These are phyloP conservation scores for Saxophila tyrrhenica DNA, from an alignment of 495 filamentous ascomycete species.

Conservation along the genomic window DNA sequence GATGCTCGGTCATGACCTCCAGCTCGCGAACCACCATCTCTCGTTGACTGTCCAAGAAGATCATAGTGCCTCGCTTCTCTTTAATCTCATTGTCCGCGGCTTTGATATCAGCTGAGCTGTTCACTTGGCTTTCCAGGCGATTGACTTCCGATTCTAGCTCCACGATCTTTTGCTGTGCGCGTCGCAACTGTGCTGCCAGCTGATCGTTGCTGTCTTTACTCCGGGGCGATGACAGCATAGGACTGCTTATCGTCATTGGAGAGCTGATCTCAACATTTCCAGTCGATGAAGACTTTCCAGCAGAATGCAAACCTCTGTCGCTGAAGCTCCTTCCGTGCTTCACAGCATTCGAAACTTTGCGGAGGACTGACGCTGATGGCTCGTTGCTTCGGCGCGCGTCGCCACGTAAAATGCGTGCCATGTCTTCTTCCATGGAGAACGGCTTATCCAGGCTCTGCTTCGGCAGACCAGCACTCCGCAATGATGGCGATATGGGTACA, in stretches of 20 bases:
- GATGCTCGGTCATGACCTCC: slow-evolving; percentile 69
- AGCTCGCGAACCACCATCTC: slow-evolving; percentile 92
- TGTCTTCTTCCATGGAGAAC: slow-evolving; percentile 84
- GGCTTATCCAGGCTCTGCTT: slow-evolving; percentile 64
- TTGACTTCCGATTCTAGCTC: slow-evolving; percentile 68
- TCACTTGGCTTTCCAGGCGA: slow-evolving; percentile 38
- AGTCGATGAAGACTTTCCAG: slow-evolving; percentile 58
- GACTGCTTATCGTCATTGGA: slow-evolving; percentile 64
- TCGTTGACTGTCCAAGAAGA: slow-evolving; percentile 85
- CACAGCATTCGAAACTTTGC: slow-evolving; percentile 81
- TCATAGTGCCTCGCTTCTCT: slow-evolving; percentile 92
- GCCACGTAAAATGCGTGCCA: slow-evolving; percentile 63
- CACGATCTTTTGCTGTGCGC: slow-evolving; percentile 65
- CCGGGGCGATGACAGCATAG: slow-evolving; percentile 51
- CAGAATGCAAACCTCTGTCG: slow-evolving; percentile 44
- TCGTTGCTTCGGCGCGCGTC: slow-evolving; percentile 40
- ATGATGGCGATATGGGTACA: slow-evolving; percentile 9
- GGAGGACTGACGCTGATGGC: slow-evolving; percentile 59
- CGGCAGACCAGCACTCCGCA: slow-evolving; percentile 44
- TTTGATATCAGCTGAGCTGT: slow-evolving; percentile 66
- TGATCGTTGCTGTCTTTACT: slow-evolving; percentile 58
- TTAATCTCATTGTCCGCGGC: slow-evolving; percentile 73
- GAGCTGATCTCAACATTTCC: slow-evolving; percentile 42
- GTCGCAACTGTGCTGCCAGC: slow-evolving; percentile 66
- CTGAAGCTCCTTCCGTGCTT: slow-evolving; percentile 90